Base-by-base conservation (phyloP, 2,329 filamentous ascomycete species). In the Pseudocercospora fijiensis region DNA sequence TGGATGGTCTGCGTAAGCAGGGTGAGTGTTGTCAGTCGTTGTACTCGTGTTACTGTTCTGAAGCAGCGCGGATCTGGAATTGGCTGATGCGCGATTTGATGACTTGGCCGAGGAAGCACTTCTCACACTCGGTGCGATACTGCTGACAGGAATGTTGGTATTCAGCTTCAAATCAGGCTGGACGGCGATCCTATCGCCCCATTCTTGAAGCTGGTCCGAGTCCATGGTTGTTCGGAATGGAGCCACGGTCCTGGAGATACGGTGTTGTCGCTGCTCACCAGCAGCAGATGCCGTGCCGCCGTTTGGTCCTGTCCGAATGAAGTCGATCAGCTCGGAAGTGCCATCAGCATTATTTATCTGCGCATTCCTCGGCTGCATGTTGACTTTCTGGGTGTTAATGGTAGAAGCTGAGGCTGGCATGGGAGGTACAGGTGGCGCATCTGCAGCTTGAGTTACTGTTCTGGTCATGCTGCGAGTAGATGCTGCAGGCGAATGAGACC, bases 241-340 rank as follows among this genome's bases (percentile, higher is more conserved):
- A 9, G 92, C 92, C 11, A 95, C 88, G n/a, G 85, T 86, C 18
- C 90, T 88, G 47, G 92, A 90, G 66, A 96, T 95, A 24, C 91
- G 87, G 63, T 87, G 90, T 66, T 85, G 85, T 28, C 66, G 62
- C 10, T 55, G 61, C 20, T 64, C 51, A 22, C 62, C 52, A 20
- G 43, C 16, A 18, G 33, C 45, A 20, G 57, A 18, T 18, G 60
- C 33, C 26, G 83, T 83, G 49, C 81, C 82, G 33, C 81, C 79
- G 37, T 67, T 49, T 2, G 92, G 92, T 0, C 93, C 94, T 74
- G 91, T 88, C 52, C 93, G 88, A 68, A 99, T 96, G 76, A 99
- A 98, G 75, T 98, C 93, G 69, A 97, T 96, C 63, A 99, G 80
- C 65, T 97, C 95, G 11, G 91, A 90, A 62, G 88, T 96, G 68